Evolutionary conservation across 495 filamentous ascomycete species (phyloP).

Genomic region (Penicillium diatomitis): DNA sequence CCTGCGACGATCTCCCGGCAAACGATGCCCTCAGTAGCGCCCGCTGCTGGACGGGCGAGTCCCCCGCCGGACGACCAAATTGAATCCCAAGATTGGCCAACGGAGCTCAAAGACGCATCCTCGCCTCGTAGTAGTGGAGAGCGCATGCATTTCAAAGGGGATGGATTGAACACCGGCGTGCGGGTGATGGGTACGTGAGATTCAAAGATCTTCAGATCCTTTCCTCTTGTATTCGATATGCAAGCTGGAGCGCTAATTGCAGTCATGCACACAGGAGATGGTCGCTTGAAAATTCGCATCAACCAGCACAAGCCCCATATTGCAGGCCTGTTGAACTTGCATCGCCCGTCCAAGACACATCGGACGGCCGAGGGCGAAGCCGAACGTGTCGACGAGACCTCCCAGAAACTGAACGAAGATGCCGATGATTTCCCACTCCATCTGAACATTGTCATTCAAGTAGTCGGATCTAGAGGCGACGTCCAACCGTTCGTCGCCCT

Average conservation of each 20-base stretch:
- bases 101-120: background rate
- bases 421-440: constrained; percentile 46
- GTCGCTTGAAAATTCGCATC: constrained; percentile 19
- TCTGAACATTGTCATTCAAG: constrained; percentile 72
- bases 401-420: constrained; percentile 36
- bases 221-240: too few species aligned
- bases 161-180: constrained; percentile 19
- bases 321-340: constrained; percentile 12
- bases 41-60: background rate
- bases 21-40: constrained; percentile 9
- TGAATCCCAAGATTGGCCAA: constrained; percentile 11
- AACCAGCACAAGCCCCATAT: constrained; percentile 16
- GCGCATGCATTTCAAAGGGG: constrained; percentile 6
- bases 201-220: background rate
- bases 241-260: background rate
- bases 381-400: background rate
- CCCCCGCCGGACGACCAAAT: constrained; percentile 1
- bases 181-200: constrained; percentile 10
- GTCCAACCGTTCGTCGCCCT: constrained; percentile 69
- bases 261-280: constrained; percentile 10
- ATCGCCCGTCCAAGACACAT: constrained; percentile 3
- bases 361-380: too few species aligned
- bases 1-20: constrained; percentile 10
- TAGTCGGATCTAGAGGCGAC: constrained; percentile 73
- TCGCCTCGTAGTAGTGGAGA: background rate